Percentiles rank a stretch among this genome's conserved stretches.
phyloP scores from a whole-genome alignment of 805 yeast species.

The Dipodascus geniculatus region DNA sequence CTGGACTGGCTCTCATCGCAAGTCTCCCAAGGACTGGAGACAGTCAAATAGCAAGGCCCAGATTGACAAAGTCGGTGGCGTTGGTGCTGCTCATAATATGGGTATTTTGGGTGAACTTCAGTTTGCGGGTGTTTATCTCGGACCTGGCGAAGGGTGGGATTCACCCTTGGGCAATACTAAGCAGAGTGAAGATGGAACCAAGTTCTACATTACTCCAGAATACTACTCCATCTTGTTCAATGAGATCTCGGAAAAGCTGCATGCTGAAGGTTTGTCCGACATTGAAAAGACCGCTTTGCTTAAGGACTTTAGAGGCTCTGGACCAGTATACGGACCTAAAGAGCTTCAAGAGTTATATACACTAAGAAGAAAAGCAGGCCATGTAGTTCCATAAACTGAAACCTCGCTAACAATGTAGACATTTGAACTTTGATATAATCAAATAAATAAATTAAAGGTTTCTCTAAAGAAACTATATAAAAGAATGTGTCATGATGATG shows the following conservation, averaged over 20 bases:
- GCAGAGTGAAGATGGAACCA: background rate
- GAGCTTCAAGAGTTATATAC: background rate
- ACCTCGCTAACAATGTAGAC: no score
- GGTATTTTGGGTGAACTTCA: slow-evolving; percentile 54
- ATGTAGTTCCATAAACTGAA: background rate
- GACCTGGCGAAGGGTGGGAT: slow-evolving; percentile 70
- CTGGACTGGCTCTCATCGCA: slow-evolving; percentile 89
- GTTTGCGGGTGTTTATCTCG: slow-evolving; percentile 48
- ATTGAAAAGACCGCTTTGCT: background rate
- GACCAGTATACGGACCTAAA: background rate
- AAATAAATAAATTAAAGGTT: background rate
- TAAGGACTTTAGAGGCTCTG: background rate
- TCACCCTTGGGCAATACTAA: slow-evolving; percentile 12
- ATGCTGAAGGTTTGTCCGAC: background rate
- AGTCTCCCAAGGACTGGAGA: slow-evolving; percentile 57
- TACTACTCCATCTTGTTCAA: background rate
- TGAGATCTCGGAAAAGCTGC: background rate
- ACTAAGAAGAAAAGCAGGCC: background rate
- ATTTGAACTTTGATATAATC: no score
- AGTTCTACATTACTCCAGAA: background rate
- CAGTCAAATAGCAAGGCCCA: slow-evolving; percentile 53
- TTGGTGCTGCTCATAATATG: slow-evolving; percentile 60
- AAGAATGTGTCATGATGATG: no score
- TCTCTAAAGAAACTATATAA: background rate
- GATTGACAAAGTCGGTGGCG: slow-evolving; percentile 52